phyloP scores from a whole-genome alignment of 148 eudicot species.

The Tetragonia tetragonoides region DNA sequence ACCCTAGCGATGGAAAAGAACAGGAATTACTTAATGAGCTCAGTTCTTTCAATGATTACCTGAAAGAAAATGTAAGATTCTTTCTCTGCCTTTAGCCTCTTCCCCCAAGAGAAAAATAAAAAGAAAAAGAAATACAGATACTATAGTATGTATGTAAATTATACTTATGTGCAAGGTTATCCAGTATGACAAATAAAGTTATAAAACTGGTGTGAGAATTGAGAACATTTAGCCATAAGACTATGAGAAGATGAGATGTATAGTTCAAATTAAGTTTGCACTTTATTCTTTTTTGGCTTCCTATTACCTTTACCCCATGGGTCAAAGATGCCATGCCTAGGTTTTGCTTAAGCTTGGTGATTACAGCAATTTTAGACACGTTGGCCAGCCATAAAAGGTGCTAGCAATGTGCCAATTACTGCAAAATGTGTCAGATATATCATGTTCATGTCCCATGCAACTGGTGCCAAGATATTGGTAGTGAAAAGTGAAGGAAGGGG shows the following conservation, averaged over 20 bases:
- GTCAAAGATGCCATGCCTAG: background rate
- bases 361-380: background rate
- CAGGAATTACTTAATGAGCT: conserved; percentile 73
- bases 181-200: background rate
- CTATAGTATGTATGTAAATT: background rate
- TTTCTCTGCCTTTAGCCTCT: background rate
- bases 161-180: background rate
- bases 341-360: background rate
- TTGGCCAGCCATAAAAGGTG: background rate
- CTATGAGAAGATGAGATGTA: background rate
- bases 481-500: too few species aligned
- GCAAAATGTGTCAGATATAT: background rate
- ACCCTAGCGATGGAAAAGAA: conserved; percentile 79
- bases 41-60: conserved; percentile 61
- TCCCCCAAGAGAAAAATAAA: background rate
- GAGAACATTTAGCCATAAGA: background rate
- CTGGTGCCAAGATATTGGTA: too few species aligned
- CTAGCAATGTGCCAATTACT: background rate
- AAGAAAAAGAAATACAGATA: background rate
- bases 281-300: background rate
- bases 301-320: background rate
- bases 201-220: background rate
- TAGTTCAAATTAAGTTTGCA: background rate
- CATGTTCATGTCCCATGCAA: too few species aligned
- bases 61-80: conserved; percentile 72